Conservation (phyloP, 768 basidiomycete species). For the Pleurotus djamor region DNA sequence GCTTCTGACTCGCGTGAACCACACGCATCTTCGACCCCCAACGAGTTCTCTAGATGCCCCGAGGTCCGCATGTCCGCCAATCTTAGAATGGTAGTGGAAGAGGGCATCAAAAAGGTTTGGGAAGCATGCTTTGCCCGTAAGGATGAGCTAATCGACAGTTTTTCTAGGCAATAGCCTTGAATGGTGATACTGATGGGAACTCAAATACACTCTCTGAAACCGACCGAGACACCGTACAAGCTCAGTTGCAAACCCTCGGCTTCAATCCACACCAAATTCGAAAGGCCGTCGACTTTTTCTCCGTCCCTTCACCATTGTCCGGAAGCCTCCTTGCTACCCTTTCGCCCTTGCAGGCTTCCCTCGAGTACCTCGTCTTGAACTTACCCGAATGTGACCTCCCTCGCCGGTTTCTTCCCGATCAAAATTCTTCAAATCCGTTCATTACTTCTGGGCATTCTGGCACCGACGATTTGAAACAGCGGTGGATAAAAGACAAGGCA, state of each 20-base stretch:
- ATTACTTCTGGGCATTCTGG: constrained; percentile 65
- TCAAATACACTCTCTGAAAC: constrained; percentile 28
- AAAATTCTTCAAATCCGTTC: constrained; percentile 71
- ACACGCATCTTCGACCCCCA: constrained; percentile 16
- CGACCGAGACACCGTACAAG: constrained; percentile 34
- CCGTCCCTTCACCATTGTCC: constrained; percentile 53
- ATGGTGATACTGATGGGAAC: constrained; percentile 42
- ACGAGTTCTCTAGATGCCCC: constrained; percentile 45
- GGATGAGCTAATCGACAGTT: constrained; percentile 8
- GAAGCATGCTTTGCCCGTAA: background rate
- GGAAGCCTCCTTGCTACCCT: constrained; percentile 58
- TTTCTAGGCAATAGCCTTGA: constrained; percentile 47
- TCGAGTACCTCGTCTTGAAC: constrained; percentile 83
- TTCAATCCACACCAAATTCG: constrained; percentile 58
- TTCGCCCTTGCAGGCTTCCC: constrained; percentile 71
- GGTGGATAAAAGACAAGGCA: constrained; percentile 81
- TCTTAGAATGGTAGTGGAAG: constrained; percentile 80
- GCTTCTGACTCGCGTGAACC: constrained; percentile 14
- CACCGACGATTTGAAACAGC: constrained; percentile 57
- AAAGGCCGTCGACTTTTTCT: constrained; percentile 54
- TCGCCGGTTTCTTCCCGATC: constrained; percentile 56
- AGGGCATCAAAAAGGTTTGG: constrained; percentile 70
- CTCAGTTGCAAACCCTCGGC: constrained; percentile 65
- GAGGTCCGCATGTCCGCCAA: constrained; percentile 84
- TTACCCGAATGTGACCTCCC: constrained; percentile 90